These are phyloP conservation scores for Teratosphaeria epicoccoides DNA, from an alignment of 2,329 filamentous ascomycete species.

Conservation along the genomic window DNA sequence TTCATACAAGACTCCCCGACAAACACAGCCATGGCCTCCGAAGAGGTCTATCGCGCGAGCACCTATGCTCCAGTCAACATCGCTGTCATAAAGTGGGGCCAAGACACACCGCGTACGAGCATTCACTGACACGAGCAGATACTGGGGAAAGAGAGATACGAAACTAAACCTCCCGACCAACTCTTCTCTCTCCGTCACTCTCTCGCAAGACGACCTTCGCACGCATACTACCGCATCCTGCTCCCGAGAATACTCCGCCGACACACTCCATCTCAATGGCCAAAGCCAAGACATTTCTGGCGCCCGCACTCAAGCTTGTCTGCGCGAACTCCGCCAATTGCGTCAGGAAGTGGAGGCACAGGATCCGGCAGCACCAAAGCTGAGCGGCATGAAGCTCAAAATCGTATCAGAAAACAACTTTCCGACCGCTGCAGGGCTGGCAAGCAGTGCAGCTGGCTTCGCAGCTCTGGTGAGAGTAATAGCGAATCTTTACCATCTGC, in stretches of 20 bases:
- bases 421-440: conserved; percentile 86
- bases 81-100: conserved; percentile 77
- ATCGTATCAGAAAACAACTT: conserved; percentile 98
- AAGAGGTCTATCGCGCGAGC: conserved; percentile 71
- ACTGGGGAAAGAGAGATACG: conserved; percentile 96
- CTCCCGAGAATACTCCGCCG: conserved; percentile 57
- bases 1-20: background rate
- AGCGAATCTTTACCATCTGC: conserved; percentile 81
- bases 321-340: conserved; percentile 70
- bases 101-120: conserved; percentile 1
- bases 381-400: conserved; percentile 65
- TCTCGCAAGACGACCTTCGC: conserved; percentile 85
- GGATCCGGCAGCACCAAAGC: conserved; percentile 66
- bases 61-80: conserved; percentile 98
- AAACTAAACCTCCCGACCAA: conserved; percentile 73
- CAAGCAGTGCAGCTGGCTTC: conserved; percentile 54
- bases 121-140: conserved; percentile 33
- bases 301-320: conserved; percentile 86
- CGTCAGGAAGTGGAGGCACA: conserved; percentile 63
- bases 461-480: conserved; percentile 68
- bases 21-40: conserved; percentile 28
- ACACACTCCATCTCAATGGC: conserved; percentile 77
- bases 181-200: conserved; percentile 91
- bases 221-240: conserved; percentile 94
- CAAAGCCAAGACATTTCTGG: conserved; percentile 73